Evolutionary conservation across 192 early-diverging fungal species (phyloP).

Genomic region (Jimgerdemannia flammicorona): DNA sequence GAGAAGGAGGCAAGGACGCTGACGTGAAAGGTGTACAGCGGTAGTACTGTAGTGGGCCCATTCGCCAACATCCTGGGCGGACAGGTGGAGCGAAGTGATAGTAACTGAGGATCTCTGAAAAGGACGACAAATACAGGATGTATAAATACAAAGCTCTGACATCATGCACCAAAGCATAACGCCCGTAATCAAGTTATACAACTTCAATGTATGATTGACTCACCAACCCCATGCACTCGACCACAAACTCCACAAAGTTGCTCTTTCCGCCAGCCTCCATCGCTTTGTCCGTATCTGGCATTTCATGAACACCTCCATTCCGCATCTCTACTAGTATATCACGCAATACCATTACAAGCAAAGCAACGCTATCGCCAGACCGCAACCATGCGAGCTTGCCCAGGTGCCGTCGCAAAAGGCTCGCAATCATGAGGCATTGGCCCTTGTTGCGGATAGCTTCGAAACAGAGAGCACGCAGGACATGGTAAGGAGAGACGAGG

Average conservation of each 20-base stretch:
- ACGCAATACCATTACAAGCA: not conserved
- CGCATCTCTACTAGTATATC: not conserved
- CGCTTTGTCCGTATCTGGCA: not conserved
- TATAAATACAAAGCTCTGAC: too few species aligned
- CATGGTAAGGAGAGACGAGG: not conserved
- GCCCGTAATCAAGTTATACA: too few species aligned
- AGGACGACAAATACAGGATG: too few species aligned
- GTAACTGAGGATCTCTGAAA: too few species aligned
- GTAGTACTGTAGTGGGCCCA: not conserved
- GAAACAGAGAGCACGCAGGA: not conserved
- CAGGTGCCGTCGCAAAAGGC: not conserved
- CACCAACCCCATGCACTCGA: not conserved
- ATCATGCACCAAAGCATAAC: too few species aligned
- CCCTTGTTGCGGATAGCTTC: not conserved
- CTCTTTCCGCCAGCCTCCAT: not conserved
- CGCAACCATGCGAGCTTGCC: not conserved
- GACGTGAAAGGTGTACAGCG: not conserved
- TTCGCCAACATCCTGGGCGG: not conserved
- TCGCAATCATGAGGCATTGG: not conserved
- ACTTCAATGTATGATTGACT: not conserved
- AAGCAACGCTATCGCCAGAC: not conserved
- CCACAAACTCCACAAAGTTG: not conserved
- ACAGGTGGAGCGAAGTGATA: not conserved
- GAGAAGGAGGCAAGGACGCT: not conserved
- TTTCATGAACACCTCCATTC: not conserved